Evolutionary conservation across 1,284 basidiomycete genomes (phyloP).

Genomic region (Wolfiporia cocos): DNA sequence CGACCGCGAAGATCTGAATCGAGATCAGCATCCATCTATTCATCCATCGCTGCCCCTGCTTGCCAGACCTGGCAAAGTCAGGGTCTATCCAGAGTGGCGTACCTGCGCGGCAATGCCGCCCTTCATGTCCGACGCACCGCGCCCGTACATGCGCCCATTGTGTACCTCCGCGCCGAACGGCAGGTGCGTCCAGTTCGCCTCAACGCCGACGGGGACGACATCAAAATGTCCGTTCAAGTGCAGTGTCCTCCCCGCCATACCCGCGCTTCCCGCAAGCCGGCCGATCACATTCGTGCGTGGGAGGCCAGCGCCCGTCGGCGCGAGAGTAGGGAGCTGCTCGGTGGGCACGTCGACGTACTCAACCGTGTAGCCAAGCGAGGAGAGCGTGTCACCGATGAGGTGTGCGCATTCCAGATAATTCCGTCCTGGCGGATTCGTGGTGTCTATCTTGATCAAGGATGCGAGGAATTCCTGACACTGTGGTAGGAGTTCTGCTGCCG

Average conservation of each 20-base stretch:
- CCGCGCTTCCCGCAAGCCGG: conserved; percentile 1
- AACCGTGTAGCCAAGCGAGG: conserved; percentile 3
- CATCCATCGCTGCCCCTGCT: no score
- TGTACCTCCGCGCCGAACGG: conserved; percentile 8
- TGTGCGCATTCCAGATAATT: conserved; percentile 8
- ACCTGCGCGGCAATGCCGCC: conserved; percentile 10
- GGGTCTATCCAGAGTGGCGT: background rate
- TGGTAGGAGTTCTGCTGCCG: conserved; percentile 4
- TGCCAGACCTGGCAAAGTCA: no score
- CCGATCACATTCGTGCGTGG: conserved; percentile 8
- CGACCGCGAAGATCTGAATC: conserved; percentile 7
- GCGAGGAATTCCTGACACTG: conserved; percentile 5
- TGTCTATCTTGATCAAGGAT: conserved; percentile 5
- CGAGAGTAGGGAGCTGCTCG: conserved; percentile 4
- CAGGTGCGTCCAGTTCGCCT: conserved; percentile 3
- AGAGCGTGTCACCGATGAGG: conserved; percentile 5
- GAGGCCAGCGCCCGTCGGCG: conserved; percentile 6
- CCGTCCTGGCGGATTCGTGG: conserved; percentile 7
- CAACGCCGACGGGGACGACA: conserved; percentile 5
- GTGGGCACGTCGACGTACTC: conserved; percentile 7
- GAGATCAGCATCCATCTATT: background rate
- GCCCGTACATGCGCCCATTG: conserved; percentile 8
- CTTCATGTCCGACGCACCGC: conserved; percentile 8
- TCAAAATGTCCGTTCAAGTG: conserved; percentile 9
- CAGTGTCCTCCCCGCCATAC: conserved; percentile 2